Base-by-base conservation (phyloP, 345 rosid species). In the Populus pruinosa region DNA sequence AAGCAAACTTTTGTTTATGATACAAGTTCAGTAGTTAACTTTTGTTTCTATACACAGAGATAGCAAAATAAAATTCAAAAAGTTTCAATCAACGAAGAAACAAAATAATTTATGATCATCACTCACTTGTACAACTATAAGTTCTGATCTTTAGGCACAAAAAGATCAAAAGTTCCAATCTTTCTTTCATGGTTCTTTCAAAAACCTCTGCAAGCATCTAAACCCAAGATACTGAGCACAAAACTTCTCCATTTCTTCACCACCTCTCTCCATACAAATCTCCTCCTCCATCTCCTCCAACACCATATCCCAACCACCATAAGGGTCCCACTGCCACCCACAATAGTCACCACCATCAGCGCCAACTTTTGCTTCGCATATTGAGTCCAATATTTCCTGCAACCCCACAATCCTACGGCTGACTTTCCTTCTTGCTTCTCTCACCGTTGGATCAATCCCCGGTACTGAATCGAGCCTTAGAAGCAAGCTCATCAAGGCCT, bases 141-240 rank as follows among this genome's bases (percentile, higher is more conserved):
- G 50, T 47, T 47, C 3, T 47, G 18, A 47, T 47, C 36, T 18
- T 59, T 56, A 12, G 59, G 5, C 29, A 66, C 13, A 66, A 36
- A 12, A 73, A 38, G 67, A 36, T 47, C 50, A 47, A 23, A 38
- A 36, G 16, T 20, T 33, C 31, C 55, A 13, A 53, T 38, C 10
- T 33, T 16, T 63, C 64, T 36, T 61, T 67, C 47, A 76, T 20
- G 74, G 79, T 64, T 91, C 89, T 14, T 85, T 84, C 65, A 94
- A 86, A 82, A 93, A 94, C 79, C 97, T 87, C 86, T 91, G 93
- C 73, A 94, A 84, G 85, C 98, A 94, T 71, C 97, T 87, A 77
- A 94, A 89, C 14, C 98, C 98, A 81, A 94, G 83, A 79, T 91
- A 86, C 76, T 90, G 86, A 72, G 93, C 96, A 80, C 97, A 93